Evolutionary conservation across 2,329 filamentous ascomycete genomes (phyloP).

Genomic region (Penicillium sp.): DNA sequence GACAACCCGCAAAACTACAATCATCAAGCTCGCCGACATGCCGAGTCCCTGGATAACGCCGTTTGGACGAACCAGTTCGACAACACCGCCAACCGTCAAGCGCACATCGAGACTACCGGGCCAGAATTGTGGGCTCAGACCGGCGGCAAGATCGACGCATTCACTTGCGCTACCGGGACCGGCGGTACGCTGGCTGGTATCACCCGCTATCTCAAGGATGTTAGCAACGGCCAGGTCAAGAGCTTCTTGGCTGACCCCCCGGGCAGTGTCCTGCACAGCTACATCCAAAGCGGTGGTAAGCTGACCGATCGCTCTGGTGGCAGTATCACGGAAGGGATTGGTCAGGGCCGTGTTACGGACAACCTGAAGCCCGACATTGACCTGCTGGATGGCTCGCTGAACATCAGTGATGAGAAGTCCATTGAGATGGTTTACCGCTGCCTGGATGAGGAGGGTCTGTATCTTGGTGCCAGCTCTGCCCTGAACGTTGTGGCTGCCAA

Average conservation of each 20-base stretch:
- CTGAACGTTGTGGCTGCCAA: slow-evolving; percentile 94
- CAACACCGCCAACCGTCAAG: slow-evolving; percentile 87
- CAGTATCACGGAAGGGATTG: slow-evolving; percentile 96
- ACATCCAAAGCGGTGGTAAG: slow-evolving; percentile 80
- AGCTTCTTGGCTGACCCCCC: slow-evolving; percentile 91
- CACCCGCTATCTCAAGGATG: slow-evolving; percentile 84
- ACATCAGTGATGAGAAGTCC: slow-evolving; percentile 87
- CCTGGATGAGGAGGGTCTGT: slow-evolving; percentile 91
- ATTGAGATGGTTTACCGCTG: slow-evolving; percentile 98
- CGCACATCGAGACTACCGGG: slow-evolving; percentile 94
- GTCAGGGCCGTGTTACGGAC: slow-evolving; percentile 93
- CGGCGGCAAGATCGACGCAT: slow-evolving; percentile 78
- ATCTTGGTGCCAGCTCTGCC: slow-evolving; percentile 88
- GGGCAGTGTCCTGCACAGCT: slow-evolving; percentile 87
- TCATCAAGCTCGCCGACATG: slow-evolving; percentile 87
- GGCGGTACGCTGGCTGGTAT: slow-evolving; percentile 86
- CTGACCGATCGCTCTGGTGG: slow-evolving; percentile 77
- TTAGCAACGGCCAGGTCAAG: slow-evolving; percentile 74
- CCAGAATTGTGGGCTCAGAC: slow-evolving; percentile 98
- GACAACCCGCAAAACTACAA: slow-evolving; percentile 98
- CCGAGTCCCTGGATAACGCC: slow-evolving; percentile 79
- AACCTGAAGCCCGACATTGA: slow-evolving; percentile 84
- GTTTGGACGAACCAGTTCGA: slow-evolving; percentile 99
- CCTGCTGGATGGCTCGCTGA: slow-evolving; percentile 77
- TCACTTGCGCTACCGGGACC: slow-evolving; percentile 92